Percentiles rank a stretch among this genome's conserved stretches.
phyloP scores from a whole-genome alignment of 129 eudicot genomes.

The Sambucus nigra region DNA sequence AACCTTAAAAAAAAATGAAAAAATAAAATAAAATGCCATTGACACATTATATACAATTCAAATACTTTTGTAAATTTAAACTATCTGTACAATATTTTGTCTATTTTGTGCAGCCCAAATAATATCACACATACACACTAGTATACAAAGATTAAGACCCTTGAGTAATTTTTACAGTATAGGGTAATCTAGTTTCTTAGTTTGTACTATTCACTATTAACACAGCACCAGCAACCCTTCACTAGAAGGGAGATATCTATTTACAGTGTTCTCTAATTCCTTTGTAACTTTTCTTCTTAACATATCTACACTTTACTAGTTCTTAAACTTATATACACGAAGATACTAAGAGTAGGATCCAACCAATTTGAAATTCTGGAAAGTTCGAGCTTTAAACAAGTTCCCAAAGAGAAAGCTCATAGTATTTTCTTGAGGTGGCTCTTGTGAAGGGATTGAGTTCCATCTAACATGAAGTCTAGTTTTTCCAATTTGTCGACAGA shows the following conservation, averaged over 20 bases:
- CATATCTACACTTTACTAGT: not conserved
- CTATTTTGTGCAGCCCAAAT: conserved; percentile 13
- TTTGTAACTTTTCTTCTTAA: not conserved
- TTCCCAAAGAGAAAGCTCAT: conserved; percentile 63
- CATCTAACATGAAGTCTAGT: conserved; percentile 48
- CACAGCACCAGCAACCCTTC: not conserved
- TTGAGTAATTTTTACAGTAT: conserved; percentile 1
- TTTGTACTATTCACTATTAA: not conserved
- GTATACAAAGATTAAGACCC: not conserved
- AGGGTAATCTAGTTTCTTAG: not conserved
- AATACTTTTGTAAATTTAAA: not conserved
- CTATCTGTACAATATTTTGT: conserved; percentile 4
- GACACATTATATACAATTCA: too few relatives aligned
- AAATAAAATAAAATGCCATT: too few relatives aligned
- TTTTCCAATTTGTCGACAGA: conserved; percentile 57
- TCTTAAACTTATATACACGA: not conserved
- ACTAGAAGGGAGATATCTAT: conserved; percentile 8
- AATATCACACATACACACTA: not conserved
- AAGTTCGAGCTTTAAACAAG: conserved; percentile 43
- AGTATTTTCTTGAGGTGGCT: conserved; percentile 48
- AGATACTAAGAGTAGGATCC: conserved; percentile 18
- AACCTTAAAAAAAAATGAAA: too few relatives aligned
- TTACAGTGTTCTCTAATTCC: conserved; percentile 12
- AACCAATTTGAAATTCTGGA: conserved; percentile 30
- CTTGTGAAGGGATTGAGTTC: conserved; percentile 28